Evolutionary conservation across 257 asterid species (phyloP).

Genomic region (Solanum piurae): DNA sequence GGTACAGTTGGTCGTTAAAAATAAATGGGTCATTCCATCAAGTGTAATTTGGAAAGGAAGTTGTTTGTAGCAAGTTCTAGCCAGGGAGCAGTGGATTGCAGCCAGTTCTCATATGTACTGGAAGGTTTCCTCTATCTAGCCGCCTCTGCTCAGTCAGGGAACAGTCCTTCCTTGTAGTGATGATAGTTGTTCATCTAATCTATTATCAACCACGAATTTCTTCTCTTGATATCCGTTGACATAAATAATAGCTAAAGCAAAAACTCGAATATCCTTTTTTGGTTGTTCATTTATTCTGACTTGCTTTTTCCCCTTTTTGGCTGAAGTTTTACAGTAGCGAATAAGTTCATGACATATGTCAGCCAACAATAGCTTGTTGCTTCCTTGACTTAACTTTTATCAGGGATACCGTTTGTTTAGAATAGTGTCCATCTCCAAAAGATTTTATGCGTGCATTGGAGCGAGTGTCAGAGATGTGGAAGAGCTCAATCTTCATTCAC

Average conservation of each 20-base stretch:
- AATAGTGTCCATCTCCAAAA: background rate
- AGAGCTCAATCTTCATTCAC: background rate
- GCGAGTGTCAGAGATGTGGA: background rate
- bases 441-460: background rate
- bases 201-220: background rate
- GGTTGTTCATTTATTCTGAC: background rate
- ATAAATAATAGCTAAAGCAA: background rate
- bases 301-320: background rate
- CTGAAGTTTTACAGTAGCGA: background rate
- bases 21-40: background rate
- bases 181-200: background rate
- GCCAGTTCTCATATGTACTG: background rate
- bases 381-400: background rate
- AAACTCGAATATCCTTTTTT: background rate
- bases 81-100: background rate
- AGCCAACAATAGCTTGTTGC: background rate
- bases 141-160: background rate
- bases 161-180: background rate
- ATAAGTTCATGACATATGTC: background rate
- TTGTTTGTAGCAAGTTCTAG: background rate
- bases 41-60: background rate
- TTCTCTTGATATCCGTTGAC: background rate
- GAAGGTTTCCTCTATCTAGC: background rate
- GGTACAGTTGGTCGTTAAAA: background rate
- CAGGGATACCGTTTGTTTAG: background rate